Evolutionary conservation across 1,284 basidiomycete genomes (phyloP).

Genomic region (Ustilago curta): DNA sequence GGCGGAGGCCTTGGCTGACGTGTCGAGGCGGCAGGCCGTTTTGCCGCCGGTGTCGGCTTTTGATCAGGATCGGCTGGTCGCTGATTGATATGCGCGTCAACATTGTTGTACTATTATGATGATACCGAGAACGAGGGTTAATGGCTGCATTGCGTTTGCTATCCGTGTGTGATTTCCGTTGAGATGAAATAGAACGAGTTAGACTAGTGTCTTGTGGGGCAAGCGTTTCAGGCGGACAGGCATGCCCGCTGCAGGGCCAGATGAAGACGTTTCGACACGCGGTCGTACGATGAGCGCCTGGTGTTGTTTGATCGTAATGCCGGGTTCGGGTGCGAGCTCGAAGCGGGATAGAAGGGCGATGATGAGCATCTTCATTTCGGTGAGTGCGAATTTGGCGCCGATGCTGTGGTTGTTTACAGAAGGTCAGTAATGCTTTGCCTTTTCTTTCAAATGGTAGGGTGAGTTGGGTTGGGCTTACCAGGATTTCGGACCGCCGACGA

Average conservation of each 20-base stretch:
- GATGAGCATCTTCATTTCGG: constrained; percentile 54
- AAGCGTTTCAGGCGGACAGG: constrained; percentile 37
- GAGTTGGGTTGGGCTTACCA: too few species aligned
- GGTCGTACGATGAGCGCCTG: constrained; percentile 53
- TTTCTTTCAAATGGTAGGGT: too few species aligned
- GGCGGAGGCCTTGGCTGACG: constrained; percentile 35
- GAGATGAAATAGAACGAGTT: background rate
- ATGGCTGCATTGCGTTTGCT: background rate
- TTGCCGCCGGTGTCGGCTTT: constrained; percentile 18
- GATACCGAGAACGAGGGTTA: background rate
- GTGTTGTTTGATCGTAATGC: constrained; percentile 30
- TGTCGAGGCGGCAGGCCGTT: constrained; percentile 23
- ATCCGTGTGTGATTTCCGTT: too few species aligned
- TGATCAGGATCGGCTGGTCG: constrained; percentile 28
- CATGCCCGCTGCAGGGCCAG: constrained; percentile 26
- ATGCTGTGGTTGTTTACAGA: constrained; percentile 25
- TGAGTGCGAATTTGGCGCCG: constrained; percentile 50
- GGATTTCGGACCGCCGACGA: constrained; percentile 50
- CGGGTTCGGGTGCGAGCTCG: constrained; percentile 34
- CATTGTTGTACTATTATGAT: background rate
- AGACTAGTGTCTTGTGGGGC: background rate
- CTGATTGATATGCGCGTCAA: constrained; percentile 20
- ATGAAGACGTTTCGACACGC: constrained; percentile 22
- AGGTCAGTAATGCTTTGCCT: background rate
- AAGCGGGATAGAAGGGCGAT: constrained; percentile 33